Percentiles rank a stretch among this genome's conserved stretches.
These are phyloP conservation scores for Blastocystis sp. DNA, from an alignment of 352 stramenopile genomes.

Conservation along the genomic window DNA sequence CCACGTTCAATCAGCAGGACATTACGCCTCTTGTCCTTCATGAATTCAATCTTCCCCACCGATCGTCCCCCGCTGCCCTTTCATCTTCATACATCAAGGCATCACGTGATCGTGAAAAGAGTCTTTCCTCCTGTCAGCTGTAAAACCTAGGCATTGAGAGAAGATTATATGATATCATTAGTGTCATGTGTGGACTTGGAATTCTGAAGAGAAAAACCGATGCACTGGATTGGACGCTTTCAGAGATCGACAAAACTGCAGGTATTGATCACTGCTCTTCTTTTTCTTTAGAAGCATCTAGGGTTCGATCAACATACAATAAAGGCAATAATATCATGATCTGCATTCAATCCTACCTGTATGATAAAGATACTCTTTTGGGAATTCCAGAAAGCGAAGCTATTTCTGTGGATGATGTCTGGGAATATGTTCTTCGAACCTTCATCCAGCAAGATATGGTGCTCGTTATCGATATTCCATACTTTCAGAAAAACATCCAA, in stretches of 20 bases:
- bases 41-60: not conserved
- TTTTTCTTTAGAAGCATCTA: not conserved
- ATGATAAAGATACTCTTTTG: not conserved
- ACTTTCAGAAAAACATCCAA: not conserved
- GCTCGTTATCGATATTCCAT: conserved; percentile 15
- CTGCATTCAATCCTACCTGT: not conserved
- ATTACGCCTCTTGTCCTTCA: conserved; percentile 3
- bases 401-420: not conserved
- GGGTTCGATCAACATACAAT: not conserved
- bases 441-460: not conserved
- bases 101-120: not conserved
- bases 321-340: conserved; percentile 59
- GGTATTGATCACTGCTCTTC: not conserved
- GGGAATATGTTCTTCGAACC: not conserved
- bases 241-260: not conserved
- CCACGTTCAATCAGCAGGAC: conserved; percentile 48
- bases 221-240: not conserved
- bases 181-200: conserved; percentile 14
- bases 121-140: not conserved
- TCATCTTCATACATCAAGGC: not conserved
- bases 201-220: conserved; percentile 25
- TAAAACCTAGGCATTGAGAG: not conserved
- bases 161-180: conserved; percentile 45
- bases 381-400: not conserved
- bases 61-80: not conserved